Evolutionary conservation across 176 grass and related monocot species (phyloP).

Genomic region (Avena insularis): DNA sequence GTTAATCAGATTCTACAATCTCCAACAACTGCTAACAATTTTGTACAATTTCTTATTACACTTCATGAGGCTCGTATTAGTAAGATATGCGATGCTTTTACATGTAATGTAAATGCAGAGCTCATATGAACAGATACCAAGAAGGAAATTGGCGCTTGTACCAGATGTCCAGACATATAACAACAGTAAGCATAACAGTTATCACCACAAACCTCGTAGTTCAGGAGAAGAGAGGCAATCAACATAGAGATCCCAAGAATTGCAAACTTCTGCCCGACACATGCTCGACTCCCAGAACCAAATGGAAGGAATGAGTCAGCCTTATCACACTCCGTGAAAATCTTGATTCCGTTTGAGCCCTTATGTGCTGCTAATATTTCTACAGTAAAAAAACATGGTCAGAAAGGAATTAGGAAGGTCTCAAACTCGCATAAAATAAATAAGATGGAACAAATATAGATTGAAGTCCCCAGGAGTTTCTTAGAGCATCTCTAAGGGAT

Average conservation of each 20-base stretch:
- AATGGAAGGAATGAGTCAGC: slow-evolving; percentile 79
- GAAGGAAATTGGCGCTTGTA: neutral
- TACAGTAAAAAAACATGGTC: slow-evolving; percentile 5
- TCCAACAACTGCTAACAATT: neutral
- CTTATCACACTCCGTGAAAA: slow-evolving; percentile 47
- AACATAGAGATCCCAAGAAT: slow-evolving; percentile 71
- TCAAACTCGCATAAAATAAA: slow-evolving; percentile 18
- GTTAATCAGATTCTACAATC: neutral
- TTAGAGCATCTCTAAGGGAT: neutral
- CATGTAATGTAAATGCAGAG: neutral
- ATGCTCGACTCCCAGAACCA: slow-evolving; percentile 78
- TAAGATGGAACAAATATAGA: neutral
- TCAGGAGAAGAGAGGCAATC: slow-evolving; percentile 67
- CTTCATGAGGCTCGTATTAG: neutral
- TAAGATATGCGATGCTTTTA: neutral
- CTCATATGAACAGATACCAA: slow-evolving; percentile 22
- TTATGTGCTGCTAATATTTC: slow-evolving; percentile 46
- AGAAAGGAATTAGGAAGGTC: slow-evolving; percentile 7
- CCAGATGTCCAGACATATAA: neutral
- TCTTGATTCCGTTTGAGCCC: slow-evolving; percentile 30
- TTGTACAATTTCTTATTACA: neutral
- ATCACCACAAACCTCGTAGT: slow-evolving; percentile 70
- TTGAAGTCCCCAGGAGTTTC: neutral
- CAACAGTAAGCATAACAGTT: neutral
- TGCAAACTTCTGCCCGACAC: slow-evolving; percentile 77